Evolutionary conservation across 2,329 filamentous ascomycete species (phyloP).

Genomic region (Endoconidiophora laricicola): DNA sequence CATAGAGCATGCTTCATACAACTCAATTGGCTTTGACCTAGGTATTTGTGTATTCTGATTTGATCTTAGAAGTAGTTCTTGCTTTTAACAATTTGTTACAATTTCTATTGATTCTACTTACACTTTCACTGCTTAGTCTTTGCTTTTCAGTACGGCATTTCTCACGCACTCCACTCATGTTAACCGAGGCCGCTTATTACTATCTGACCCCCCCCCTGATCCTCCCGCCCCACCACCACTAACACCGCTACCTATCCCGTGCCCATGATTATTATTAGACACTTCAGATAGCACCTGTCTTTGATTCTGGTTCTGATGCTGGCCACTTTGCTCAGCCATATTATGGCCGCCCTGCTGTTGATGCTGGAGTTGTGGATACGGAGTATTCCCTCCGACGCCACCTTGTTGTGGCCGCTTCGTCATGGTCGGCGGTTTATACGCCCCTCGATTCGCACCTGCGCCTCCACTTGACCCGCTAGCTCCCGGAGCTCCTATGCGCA

Average conservation of each 20-base stretch:
- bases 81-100: too few relatives aligned
- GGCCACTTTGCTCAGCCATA: slow-evolving; percentile 8
- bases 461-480: slow-evolving; percentile 26
- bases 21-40: too few relatives aligned
- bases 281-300: slow-evolving; percentile 35
- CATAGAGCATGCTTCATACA: too few relatives aligned
- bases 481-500: slow-evolving; percentile 43
- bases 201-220: slow-evolving; percentile 14
- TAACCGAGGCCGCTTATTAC: slow-evolving; percentile 35
- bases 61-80: too few relatives aligned
- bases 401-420: slow-evolving; percentile 34
- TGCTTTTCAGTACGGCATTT: too few relatives aligned
- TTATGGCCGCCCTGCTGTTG: slow-evolving; percentile 12
- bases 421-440: slow-evolving; percentile 38
- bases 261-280: slow-evolving; percentile 25
- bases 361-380: slow-evolving; percentile 17
- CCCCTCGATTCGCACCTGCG: slow-evolving; percentile 39
- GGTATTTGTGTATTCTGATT: too few relatives aligned
- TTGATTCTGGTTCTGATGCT: slow-evolving; percentile 5
- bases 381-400: slow-evolving; percentile 1
- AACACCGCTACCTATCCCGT: neutral
- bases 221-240: too few relatives aligned
- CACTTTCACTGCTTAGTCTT: too few relatives aligned
- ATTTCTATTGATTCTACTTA: too few relatives aligned
- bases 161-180: slow-evolving; percentile 15